Evolutionary conservation across 345 rosid species (phyloP).

Genomic region (Brassica carinata): DNA sequence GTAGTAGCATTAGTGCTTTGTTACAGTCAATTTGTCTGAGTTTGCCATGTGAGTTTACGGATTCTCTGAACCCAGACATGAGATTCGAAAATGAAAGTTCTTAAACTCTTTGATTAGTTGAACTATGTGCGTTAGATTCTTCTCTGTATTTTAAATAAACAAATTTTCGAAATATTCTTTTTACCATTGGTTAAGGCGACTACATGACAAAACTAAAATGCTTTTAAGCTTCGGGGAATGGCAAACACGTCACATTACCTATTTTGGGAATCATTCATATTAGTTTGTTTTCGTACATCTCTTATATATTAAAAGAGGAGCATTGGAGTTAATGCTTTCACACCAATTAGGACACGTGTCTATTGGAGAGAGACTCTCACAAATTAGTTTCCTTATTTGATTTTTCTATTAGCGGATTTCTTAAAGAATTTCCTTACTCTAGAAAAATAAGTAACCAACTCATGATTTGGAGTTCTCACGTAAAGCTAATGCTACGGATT

Average conservation of each 20-base stretch:
- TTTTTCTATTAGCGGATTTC: background rate
- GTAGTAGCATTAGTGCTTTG: slow-evolving; percentile 8
- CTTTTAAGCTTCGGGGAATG: slow-evolving; percentile 21
- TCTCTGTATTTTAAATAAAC: background rate
- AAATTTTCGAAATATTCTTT: slow-evolving; percentile 22
- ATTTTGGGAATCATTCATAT: slow-evolving; percentile 27
- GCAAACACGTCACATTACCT: slow-evolving; percentile 31
- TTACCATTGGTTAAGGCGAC: slow-evolving; percentile 24
- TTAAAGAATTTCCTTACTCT: background rate
- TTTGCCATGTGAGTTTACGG: slow-evolving; percentile 21
- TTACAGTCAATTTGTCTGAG: background rate
- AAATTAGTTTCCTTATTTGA: too few species aligned
- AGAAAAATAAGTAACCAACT: background rate
- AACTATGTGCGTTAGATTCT: slow-evolving; percentile 14
- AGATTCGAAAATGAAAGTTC: slow-evolving; percentile 15
- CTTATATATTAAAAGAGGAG: too few species aligned
- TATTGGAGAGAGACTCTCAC: too few species aligned
- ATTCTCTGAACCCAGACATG: slow-evolving; percentile 9
- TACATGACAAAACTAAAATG: slow-evolving; percentile 29
- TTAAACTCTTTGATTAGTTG: slow-evolving; percentile 3
- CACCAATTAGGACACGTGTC: too few species aligned
- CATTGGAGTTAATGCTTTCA: too few species aligned
- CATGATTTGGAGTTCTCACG: too few species aligned
- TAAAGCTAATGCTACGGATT: too few species aligned
- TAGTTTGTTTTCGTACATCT: background rate